Evolutionary conservation across 192 early-diverging fungal genomes (phyloP), one percentile per base, ranked within the genome.

Genomic region (Thamnidium elegans): DNA sequence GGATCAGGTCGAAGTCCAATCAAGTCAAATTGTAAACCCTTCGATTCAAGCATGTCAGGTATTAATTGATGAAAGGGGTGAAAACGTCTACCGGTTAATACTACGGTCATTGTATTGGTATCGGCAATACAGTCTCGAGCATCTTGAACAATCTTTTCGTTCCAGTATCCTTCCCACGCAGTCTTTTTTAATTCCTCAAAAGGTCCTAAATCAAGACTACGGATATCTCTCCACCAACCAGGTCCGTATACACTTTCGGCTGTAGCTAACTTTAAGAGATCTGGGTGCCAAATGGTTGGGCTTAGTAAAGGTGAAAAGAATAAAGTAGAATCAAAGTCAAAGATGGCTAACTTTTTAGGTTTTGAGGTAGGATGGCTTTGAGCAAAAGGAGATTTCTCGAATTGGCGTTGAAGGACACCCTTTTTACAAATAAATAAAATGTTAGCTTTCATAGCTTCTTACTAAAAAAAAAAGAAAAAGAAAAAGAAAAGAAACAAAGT

Each of bases 1-100:
- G 72, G 72, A 58, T 73, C 72, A 43, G 72, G 72, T 48, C 72
- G 55, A 20, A 73, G 31, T 17, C 66, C 72, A 36, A 73, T 23
- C 13, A 68, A 32, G 52, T 73, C 72, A 39, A 73, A 73, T 7
- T 51, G 6, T 0, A 73, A 32, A 0, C 44, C 43, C 39, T 73
- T 73, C 2, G 66, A 42, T 23, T 36, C 19, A 1, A 73, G 47
- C 54, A 73, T 73, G 0, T 26, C 0, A 0, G 60, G 55, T 2
- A 73, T 44, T 1, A 73, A n/a, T 19, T 19, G 23, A 10, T 56
- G 47, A 39, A 73, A 73, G 5, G 72, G 72, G 39, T 73, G 72
- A n/a, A 50, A 32, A 4, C 72, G 66, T 39, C 72, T 55, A 14
- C 72, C 72, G 5, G 72, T 73, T 8, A 73, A 48, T 36, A 73